Evolutionary conservation across 2,329 filamentous ascomycete species (phyloP), one percentile per base, ranked within the genome.

Genomic region (Paecilomyces variotii): DNA sequence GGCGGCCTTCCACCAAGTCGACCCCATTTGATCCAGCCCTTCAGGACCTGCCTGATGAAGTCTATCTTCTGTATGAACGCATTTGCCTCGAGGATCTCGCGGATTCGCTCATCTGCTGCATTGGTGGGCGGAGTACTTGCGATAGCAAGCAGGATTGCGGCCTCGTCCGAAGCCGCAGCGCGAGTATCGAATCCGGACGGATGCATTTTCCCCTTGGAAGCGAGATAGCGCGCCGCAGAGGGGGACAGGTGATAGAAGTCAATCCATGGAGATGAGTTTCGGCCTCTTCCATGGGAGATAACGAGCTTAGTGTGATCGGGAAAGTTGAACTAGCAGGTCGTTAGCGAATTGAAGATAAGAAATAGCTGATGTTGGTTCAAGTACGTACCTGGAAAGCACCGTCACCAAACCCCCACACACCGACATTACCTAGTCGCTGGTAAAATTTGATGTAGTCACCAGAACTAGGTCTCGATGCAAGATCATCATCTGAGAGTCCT

Each of bases 281-380:
- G 66, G n/a, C 69, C 71, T 39, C 70, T 72, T 14, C 70, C 72
- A 12, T 72, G 70, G 3, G 78, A 76, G 34, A 80, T 67, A n/a
- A 79, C 73, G 11, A 81, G 70, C 62, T 81, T 81, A 11, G 79
- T 81, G 60, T 81, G 79, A 57, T 81, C 79, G 2, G 79, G 79
- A 63, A 80, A 81, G 62, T 81, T 81, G 68, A 81, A 80, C 67
- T 76, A 35, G 6, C 56, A 10, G 1, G 28, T 14, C n/a, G 59
- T 45, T 45, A 59, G 14, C 35, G 11, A 50, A 19, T 26, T 58
- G 2, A 58, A 34, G 26, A 32, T 30, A 28, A 4, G 19, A 6
- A 19, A 49, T 10, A 32, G n/a, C 4, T n/a, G 14, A 12, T 35
- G n/a, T 50, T 45, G 54, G 59, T 64, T 49, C 25, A 26, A 6